These are phyloP conservation scores for Malbranchea cinnamomea DNA, from an alignment of 2,329 filamentous ascomycete species.

Conservation along the genomic window DNA sequence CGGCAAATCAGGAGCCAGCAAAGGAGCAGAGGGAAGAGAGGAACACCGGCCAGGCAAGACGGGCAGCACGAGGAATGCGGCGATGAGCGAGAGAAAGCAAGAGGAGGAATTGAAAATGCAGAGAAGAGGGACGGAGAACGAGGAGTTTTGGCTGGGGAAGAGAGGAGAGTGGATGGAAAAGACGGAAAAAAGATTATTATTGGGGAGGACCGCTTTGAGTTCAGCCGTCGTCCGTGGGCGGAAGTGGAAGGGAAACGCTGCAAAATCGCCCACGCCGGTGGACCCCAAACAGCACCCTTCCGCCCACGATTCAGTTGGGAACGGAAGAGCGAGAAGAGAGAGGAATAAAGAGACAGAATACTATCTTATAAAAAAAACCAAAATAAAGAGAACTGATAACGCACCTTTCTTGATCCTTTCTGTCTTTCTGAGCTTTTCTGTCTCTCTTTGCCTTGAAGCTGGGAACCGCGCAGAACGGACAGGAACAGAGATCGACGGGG, in stretches of 20 bases:
- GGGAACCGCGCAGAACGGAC: too few species aligned
- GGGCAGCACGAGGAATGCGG: conserved; percentile 1
- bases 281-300: too few species aligned
- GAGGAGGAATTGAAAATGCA: conserved; percentile 6
- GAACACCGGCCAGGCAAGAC: background rate
- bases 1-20: too few species aligned
- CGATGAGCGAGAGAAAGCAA: background rate
- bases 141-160: conserved; percentile 7
- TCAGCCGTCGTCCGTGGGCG: background rate
- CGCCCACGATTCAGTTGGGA: too few species aligned
- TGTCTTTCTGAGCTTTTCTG: too few species aligned
- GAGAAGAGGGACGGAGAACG: conserved; percentile 8
- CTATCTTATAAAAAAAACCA: too few species aligned
- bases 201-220: conserved; percentile 11
- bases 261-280: too few species aligned
- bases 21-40: conserved; percentile 5
- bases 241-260: conserved; percentile 1
- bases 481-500: too few species aligned
- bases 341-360: background rate
- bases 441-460: too few species aligned
- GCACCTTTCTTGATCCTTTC: too few species aligned
- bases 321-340: conserved; percentile 9
- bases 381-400: too few species aligned
- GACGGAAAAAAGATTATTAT: conserved; percentile 9
- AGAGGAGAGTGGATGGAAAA: conserved; percentile 3